Percentiles rank a stretch among this genome's conserved stretches.
phyloP scores from a whole-genome alignment of 2,329 filamentous ascomycete genomes.

The Hypoxylon sp. region DNA sequence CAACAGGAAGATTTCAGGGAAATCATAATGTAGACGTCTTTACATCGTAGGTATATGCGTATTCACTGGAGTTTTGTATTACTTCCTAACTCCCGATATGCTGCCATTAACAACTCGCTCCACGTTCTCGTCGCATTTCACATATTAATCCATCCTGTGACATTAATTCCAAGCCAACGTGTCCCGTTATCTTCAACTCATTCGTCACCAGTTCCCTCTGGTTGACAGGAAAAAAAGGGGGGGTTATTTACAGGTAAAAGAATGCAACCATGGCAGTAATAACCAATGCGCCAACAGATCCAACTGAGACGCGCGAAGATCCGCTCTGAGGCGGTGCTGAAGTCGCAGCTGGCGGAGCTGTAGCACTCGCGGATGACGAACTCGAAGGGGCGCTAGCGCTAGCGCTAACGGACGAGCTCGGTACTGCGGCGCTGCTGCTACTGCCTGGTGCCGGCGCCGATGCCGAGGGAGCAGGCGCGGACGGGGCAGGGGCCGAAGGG shows the following conservation, averaged over 20 bases:
- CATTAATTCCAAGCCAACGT: conserved; percentile 4
- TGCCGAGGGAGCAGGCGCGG: conserved; percentile 40
- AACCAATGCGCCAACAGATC: conserved; percentile 56
- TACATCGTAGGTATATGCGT: conserved; percentile 1
- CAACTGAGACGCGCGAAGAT: conserved; percentile 52
- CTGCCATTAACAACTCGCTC: conserved; percentile 18
- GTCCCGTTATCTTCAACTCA: conserved; percentile 4
- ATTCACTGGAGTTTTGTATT: conserved; percentile 37
- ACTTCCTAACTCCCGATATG: conserved; percentile 32
- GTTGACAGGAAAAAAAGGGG: not conserved
- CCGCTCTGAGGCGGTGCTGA: conserved; percentile 52
- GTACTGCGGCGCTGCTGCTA: conserved; percentile 37
- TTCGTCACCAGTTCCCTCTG: conserved; percentile 1
- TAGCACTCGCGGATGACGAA: conserved; percentile 30
- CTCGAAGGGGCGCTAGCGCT: conserved; percentile 31
- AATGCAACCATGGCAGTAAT: conserved; percentile 55
- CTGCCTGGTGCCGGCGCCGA: conserved; percentile 38
- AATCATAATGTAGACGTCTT: not conserved
- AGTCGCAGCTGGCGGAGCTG: conserved; percentile 45
- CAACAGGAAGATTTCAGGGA: not conserved
- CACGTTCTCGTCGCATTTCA: conserved; percentile 28
- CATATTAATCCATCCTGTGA: conserved; percentile 18
- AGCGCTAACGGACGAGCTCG: conserved; percentile 32
- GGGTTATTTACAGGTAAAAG: conserved; percentile 55
- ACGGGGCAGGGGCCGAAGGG: conserved; percentile 48